Evolutionary conservation across 495 filamentous ascomycete genomes (phyloP).

Genomic region (Penicillium simplicissimum): DNA sequence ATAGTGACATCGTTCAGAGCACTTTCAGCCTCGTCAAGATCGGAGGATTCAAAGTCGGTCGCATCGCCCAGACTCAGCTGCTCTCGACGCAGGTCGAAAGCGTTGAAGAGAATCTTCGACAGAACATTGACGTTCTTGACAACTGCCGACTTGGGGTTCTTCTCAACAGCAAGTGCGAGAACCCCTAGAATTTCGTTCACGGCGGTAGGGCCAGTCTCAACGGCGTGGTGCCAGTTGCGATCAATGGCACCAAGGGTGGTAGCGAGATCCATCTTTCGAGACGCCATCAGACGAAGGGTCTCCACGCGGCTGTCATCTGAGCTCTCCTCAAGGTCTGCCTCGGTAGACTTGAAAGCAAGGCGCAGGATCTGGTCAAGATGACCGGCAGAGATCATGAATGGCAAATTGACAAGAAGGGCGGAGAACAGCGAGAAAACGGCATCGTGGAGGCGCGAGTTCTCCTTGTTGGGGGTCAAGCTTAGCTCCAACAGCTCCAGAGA

Average conservation of each 20-base stretch:
- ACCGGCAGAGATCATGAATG: slow-evolving; percentile 76
- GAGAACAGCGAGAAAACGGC: slow-evolving; percentile 77
- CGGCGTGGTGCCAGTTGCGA: slow-evolving; percentile 66
- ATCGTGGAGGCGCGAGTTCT: slow-evolving; percentile 68
- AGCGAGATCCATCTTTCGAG: slow-evolving; percentile 67
- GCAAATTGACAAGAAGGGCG: slow-evolving; percentile 75
- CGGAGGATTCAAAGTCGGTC: slow-evolving; percentile 45
- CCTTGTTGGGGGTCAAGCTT: slow-evolving; percentile 54
- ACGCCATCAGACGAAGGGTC: slow-evolving; percentile 67
- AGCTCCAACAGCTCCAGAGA: slow-evolving; percentile 66
- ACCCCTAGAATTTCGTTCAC: slow-evolving; percentile 65
- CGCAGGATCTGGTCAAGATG: slow-evolving; percentile 69
- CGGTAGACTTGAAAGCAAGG: slow-evolving; percentile 70
- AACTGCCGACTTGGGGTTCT: slow-evolving; percentile 71
- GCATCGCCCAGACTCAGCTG: slow-evolving; percentile 39
- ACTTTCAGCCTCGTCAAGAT: slow-evolving; percentile 65
- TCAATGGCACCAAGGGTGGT: slow-evolving; percentile 67
- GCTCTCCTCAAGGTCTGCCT: slow-evolving; percentile 50
- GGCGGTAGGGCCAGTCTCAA: slow-evolving; percentile 58
- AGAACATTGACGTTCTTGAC: slow-evolving; percentile 66
- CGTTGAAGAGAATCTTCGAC: slow-evolving; percentile 67
- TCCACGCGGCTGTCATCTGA: slow-evolving; percentile 64
- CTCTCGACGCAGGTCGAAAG: slow-evolving; percentile 70
- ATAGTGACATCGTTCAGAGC: slow-evolving; percentile 66
- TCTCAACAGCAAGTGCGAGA: slow-evolving; percentile 67